Conservation (phyloP, 257 asterid species). For the Asclepias syriaca region DNA sequence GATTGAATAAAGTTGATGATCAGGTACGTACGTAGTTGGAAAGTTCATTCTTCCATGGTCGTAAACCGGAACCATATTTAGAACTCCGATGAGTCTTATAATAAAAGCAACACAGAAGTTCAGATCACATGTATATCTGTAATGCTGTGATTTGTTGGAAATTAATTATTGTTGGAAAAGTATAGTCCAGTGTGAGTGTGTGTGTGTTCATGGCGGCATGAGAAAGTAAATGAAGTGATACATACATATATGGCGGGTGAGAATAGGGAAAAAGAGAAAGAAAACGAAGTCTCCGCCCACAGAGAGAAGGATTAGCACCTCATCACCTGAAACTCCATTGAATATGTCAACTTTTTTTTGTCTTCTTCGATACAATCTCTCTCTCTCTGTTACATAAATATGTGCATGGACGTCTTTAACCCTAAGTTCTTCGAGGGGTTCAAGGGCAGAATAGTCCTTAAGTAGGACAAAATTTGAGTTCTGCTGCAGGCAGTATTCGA, state of each 20-base stretch:
- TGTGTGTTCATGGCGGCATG: neutral
- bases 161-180: neutral
- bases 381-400: too few relatives aligned
- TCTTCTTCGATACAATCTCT: too few relatives aligned
- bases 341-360: too few relatives aligned
- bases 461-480: too few relatives aligned
- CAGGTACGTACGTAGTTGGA: neutral
- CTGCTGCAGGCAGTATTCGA: too few relatives aligned
- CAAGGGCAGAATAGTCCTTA: too few relatives aligned
- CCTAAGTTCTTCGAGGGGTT: too few relatives aligned
- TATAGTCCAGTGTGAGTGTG: too few relatives aligned
- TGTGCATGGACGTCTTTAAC: too few relatives aligned
- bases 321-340: too few relatives aligned
- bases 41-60: neutral
- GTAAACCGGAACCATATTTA: neutral
- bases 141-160: neutral
- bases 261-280: neutral
- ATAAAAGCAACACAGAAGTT: neutral
- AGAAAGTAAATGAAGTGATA: neutral
- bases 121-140: neutral
- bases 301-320: neutral
- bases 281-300: neutral
- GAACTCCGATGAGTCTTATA: neutral
- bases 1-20: too few relatives aligned
- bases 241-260: neutral